Evolutionary conservation across 352 stramenopile genomes (phyloP).

Genomic region (Globisporangium splendens): DNA sequence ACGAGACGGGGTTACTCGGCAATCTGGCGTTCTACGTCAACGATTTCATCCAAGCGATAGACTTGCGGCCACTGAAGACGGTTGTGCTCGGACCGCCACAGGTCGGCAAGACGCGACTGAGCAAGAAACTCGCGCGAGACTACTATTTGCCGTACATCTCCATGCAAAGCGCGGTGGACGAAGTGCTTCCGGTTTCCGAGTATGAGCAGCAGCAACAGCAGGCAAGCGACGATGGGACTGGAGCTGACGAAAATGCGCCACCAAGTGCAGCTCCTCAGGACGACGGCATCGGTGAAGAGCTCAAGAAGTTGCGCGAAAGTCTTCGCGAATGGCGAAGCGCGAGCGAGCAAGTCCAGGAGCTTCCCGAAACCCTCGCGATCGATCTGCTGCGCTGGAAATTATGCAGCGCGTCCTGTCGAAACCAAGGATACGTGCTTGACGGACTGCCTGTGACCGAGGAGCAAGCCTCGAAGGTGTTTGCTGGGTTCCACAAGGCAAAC

Average conservation of each 20-base stretch:
- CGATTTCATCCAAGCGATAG: constrained; percentile 75
- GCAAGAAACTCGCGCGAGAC: constrained; percentile 45
- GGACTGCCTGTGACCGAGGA: constrained; percentile 44
- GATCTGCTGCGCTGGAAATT: constrained; percentile 71
- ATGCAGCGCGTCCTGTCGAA: constrained; percentile 45
- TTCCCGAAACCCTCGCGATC: constrained; percentile 35
- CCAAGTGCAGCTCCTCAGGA: constrained; percentile 9
- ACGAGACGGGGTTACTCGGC: constrained; percentile 50
- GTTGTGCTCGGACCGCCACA: constrained; percentile 68
- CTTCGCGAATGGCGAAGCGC: constrained; percentile 28
- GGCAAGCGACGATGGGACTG: constrained; percentile 4
- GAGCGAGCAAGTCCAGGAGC: constrained; percentile 17
- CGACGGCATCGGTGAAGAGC: constrained; percentile 21
- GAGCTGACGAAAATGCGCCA: constrained; percentile 1
- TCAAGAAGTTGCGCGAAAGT: constrained; percentile 38
- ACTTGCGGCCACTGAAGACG: constrained; percentile 66
- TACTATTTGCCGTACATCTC: constrained; percentile 76
- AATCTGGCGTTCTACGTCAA: constrained; percentile 63
- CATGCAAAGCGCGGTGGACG: constrained; percentile 34
- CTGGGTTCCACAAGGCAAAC: constrained; percentile 2
- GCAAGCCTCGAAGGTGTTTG: constrained; percentile 52
- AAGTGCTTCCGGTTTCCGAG: constrained; percentile 28
- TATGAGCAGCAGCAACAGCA: constrained; percentile 17
- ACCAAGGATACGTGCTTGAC: constrained; percentile 84
- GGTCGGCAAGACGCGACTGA: constrained; percentile 61